Conservation (phyloP, 768 basidiomycete species). For the Daedaleopsis sinensis region DNA sequence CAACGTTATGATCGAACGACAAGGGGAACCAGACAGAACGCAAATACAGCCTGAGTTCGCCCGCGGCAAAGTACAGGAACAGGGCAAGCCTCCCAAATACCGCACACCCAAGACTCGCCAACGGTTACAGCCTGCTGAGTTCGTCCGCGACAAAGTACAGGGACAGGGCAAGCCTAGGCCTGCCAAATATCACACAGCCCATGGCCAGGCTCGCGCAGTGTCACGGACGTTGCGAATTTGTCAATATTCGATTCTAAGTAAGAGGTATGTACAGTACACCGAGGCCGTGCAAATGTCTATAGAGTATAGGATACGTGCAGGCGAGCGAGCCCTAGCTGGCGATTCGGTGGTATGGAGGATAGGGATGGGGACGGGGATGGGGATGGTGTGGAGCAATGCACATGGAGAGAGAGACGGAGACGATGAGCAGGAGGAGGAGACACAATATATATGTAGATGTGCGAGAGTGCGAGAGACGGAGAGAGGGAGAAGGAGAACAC, state of each 20-base stretch:
- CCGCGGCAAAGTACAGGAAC: too few species aligned
- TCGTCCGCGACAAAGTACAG: too few species aligned
- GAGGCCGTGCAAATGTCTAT: not conserved
- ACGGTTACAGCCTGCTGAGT: too few species aligned
- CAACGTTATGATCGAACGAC: too few species aligned
- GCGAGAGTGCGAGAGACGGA: not conserved
- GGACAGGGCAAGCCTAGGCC: not conserved
- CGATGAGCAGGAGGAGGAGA: not conserved
- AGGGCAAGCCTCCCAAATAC: not conserved
- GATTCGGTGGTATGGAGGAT: not conserved
- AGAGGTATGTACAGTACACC: conserved; percentile 11
- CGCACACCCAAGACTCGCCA: too few species aligned
- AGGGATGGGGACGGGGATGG: too few species aligned
- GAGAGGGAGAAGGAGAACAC: not conserved
- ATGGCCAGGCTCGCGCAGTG: too few species aligned
- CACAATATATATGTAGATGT: not conserved
- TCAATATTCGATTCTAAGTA: not conserved
- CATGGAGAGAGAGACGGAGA: not conserved
- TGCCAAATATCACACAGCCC: not conserved
- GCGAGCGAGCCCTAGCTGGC: not conserved
- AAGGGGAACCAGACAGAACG: too few species aligned
- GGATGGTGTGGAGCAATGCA: too few species aligned
- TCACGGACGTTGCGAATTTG: too few species aligned
- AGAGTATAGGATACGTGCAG: not conserved
- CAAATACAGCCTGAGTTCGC: too few species aligned